Conservation (phyloP, 2,329 filamentous ascomycete genomes). For the Aspergillus spinulosporus region DNA sequence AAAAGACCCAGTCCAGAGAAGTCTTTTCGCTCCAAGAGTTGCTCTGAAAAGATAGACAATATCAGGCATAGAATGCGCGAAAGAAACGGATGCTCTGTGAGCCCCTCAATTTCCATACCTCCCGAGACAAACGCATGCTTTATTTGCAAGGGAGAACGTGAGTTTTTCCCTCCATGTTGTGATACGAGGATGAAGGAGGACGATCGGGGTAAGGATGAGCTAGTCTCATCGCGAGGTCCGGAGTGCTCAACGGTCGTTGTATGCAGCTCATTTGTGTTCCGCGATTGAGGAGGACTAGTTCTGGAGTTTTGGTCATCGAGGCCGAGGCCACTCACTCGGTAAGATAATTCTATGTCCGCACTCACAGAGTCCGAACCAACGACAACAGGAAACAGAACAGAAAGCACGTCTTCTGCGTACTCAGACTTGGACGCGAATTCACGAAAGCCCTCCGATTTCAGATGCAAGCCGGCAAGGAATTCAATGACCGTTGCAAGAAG, state of each 20-base stretch:
- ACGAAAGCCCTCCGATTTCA: slow-evolving; percentile 72
- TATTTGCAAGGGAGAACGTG: slow-evolving; percentile 62
- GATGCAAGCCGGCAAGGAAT: slow-evolving; percentile 76
- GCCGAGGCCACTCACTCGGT: slow-evolving; percentile 73
- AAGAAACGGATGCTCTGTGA: slow-evolving; percentile 67
- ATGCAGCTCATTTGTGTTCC: slow-evolving; percentile 67
- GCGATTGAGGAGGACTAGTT: slow-evolving; percentile 73
- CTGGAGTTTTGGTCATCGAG: slow-evolving; percentile 80
- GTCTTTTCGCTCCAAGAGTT: slow-evolving; percentile 82
- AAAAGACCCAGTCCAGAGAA: slow-evolving; percentile 86
- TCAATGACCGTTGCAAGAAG: slow-evolving; percentile 75
- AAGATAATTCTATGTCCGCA: slow-evolving; percentile 83
- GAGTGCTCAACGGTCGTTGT: slow-evolving; percentile 63
- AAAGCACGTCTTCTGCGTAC: slow-evolving; percentile 76
- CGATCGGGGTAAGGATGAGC: slow-evolving; percentile 70
- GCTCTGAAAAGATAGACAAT: slow-evolving; percentile 78
- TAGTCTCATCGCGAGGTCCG: slow-evolving; percentile 48
- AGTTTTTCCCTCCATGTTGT: slow-evolving; percentile 61
- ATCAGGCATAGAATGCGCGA: slow-evolving; percentile 77
- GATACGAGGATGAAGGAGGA: slow-evolving; percentile 92
- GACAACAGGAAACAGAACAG: slow-evolving; percentile 80
- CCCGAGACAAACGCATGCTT: slow-evolving; percentile 63
- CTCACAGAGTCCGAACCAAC: slow-evolving; percentile 82
- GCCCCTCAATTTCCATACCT: slow-evolving; percentile 47
- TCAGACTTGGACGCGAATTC: slow-evolving; percentile 79